Evolutionary conservation across 1,139 yeast genomes (phyloP).

Genomic region (Candida sp.): DNA sequence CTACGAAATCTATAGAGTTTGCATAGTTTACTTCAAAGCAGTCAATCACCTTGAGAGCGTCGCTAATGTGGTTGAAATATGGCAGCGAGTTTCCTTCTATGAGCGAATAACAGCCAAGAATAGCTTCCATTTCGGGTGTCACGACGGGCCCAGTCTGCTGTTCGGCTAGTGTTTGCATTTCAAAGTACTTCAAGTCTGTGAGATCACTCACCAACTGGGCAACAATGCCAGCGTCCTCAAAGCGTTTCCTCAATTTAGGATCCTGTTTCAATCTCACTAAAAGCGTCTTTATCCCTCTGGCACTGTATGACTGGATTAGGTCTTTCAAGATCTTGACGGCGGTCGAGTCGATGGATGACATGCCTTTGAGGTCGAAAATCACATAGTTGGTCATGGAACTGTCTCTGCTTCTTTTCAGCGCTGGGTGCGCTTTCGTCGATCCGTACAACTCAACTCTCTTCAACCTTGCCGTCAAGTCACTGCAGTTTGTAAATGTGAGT

Average conservation of each 20-base stretch:
- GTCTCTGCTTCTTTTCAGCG: conserved; percentile 60
- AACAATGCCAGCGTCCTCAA: conserved; percentile 36
- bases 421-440: conserved; percentile 85
- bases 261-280: conserved; percentile 66
- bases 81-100: conserved; percentile 34
- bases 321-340: conserved; percentile 79
- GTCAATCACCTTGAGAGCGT: conserved; percentile 47
- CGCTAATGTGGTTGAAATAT: conserved; percentile 44
- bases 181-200: conserved; percentile 29
- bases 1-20: conserved; percentile 3
- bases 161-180: conserved; percentile 21
- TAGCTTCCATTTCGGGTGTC: conserved; percentile 19
- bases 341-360: conserved; percentile 87
- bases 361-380: conserved; percentile 85
- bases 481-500: conserved; percentile 87
- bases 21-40: conserved; percentile 26
- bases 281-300: conserved; percentile 62
- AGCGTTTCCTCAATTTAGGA: conserved; percentile 30
- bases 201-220: conserved; percentile 30
- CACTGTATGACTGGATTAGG: conserved; percentile 57
- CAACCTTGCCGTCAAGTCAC: conserved; percentile 77
- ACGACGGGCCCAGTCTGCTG: conserved; percentile 7
- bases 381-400: conserved; percentile 64
- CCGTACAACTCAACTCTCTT: conserved; percentile 86
- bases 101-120: conserved; percentile 20